Conservation (phyloP, 148 eudicot genomes). For the Oxyria digyna region DNA sequence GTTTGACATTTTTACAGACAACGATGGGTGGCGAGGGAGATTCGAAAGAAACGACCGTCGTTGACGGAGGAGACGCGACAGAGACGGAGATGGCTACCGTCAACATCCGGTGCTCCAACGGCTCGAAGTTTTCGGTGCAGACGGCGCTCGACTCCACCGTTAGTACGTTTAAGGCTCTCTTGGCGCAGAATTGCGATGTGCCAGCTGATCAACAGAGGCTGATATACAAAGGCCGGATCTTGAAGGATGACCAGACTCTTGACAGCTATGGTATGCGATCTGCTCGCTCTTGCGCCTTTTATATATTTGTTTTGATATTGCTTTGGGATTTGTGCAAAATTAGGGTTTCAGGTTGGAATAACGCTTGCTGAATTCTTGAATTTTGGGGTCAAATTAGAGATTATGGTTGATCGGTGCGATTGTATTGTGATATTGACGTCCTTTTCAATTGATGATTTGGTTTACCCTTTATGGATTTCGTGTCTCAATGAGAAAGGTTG, state of each 20-base stretch:
- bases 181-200: slow-evolving; percentile 58
- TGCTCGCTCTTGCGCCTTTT: background rate
- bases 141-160: slow-evolving; percentile 49
- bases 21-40: slow-evolving; percentile 53
- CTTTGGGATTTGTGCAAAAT: background rate
- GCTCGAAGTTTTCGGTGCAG: slow-evolving; percentile 56
- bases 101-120: slow-evolving; percentile 72
- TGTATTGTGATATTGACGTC: background rate
- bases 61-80: slow-evolving; percentile 14
- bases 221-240: slow-evolving; percentile 90
- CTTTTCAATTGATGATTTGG: background rate
- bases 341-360: background rate
- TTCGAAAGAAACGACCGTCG: slow-evolving; percentile 17
- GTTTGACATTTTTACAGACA: background rate
- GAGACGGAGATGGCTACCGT: slow-evolving; percentile 29
- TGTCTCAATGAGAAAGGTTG: background rate
- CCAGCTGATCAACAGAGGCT: slow-evolving; percentile 82
- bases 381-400: background rate
- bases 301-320: background rate
- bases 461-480: background rate
- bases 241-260: slow-evolving; percentile 85
- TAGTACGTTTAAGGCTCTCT: slow-evolving; percentile 35
- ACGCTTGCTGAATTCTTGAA: background rate
- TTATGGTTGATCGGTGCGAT: background rate
- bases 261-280: slow-evolving; percentile 53